Evolutionary conservation across 1,284 basidiomycete species (phyloP), one percentile per base, ranked within the genome.

Genomic region (Dichomitus squalens): DNA sequence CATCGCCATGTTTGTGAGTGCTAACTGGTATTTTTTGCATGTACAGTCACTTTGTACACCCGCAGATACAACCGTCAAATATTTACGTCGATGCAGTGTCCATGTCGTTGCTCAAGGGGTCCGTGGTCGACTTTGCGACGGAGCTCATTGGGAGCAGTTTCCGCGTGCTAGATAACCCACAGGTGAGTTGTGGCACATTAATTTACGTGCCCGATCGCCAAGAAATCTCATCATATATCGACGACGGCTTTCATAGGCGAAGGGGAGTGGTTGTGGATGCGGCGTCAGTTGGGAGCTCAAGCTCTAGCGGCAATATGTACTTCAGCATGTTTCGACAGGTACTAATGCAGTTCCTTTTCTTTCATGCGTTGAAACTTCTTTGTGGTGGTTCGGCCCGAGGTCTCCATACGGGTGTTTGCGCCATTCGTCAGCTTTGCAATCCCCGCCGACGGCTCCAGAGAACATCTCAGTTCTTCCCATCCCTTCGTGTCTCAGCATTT

Each of bases 71-170:
- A 61, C 88, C 87, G 1, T 86, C 90, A 0, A 89, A 88, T 62
- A 74, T 96, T 18, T 69, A 93, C 36, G 82, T 96, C 14, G 95
- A 96, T 68, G 87, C 90, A 0, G 79, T 93, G 18, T 95, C 93
- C 0, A 77, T 96, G 41, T 76, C 82, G 5, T 79, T 96, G 16
- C 72, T 96, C 36, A 92, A 92, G 50, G 93, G 93, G 5, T 86
- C 92, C 2, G 92, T 88, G 0, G 80, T 96, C 47, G 94, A 96
- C 72, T 96, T 86, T 68, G 90, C 91, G 0, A 95, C 93, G 0
- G 95, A 96, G 73, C 82, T 96, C 36, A 96, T 96, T 63, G 94
- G 94, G 4, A 92, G 88, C 68, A 89, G 86, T 56, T 96, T 96
- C 70, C 79, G 88, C 16, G 76, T 96, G 4, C 69, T 80, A 16